phyloP scores from a whole-genome alignment of 345 rosid species.

The Linum trigynum region DNA sequence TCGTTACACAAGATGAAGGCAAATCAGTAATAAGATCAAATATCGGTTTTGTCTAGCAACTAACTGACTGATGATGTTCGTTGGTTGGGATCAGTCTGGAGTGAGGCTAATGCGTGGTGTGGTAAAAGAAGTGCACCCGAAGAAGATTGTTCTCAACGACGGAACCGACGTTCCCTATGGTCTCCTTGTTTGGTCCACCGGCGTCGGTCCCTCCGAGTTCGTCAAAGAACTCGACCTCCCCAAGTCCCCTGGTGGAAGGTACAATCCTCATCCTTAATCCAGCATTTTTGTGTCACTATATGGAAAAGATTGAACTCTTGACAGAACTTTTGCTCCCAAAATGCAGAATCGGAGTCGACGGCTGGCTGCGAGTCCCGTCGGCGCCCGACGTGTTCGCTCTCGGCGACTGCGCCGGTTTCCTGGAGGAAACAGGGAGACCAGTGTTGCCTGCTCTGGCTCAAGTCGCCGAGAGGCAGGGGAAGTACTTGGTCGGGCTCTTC shows the following conservation, averaged over 20 bases:
- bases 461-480: conserved; percentile 75
- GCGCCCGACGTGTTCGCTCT: conserved; percentile 61
- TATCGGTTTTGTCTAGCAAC: too few relatives aligned
- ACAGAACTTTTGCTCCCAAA: too few relatives aligned
- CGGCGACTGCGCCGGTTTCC: conserved; percentile 72
- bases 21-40: neutral
- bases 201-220: neutral
- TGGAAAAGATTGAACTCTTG: too few relatives aligned
- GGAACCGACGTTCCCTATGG: neutral
- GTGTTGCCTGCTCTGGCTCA: conserved; percentile 75
- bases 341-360: conserved; percentile 53
- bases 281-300: too few relatives aligned
- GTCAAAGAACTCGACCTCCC: neutral
- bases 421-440: conserved; percentile 54
- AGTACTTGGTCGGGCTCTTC: conserved; percentile 39
- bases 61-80: too few relatives aligned
- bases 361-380: conserved; percentile 48
- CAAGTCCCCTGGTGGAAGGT: conserved; percentile 1
- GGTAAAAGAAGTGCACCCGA: neutral
- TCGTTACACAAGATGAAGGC: neutral
- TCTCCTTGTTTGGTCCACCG: conserved; percentile 3
- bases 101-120: conserved; percentile 1
- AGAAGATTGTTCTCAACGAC: neutral
- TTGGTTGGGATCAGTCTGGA: neutral
- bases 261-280: neutral